Conservation (phyloP, 148 eudicot genomes). For the Fagopyrum homotropicum region DNA sequence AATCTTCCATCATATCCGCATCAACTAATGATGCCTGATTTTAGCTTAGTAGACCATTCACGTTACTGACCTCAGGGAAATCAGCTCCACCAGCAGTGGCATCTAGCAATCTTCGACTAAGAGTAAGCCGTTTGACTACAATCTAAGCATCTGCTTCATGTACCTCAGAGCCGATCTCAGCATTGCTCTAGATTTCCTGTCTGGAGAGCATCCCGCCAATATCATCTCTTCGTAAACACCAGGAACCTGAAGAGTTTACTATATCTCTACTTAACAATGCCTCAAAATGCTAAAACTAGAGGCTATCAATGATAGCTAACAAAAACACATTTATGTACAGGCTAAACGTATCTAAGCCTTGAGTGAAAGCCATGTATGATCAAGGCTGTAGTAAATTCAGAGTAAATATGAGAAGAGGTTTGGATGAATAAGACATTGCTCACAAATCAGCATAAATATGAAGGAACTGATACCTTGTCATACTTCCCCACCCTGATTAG, state of each 20-base stretch:
- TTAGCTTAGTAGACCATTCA: not conserved
- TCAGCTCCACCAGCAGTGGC: not conserved
- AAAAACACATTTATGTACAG: not conserved
- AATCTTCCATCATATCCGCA: no score
- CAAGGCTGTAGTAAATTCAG: no score
- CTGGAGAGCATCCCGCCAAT: slow-evolving; percentile 76
- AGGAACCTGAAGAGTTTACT: slow-evolving; percentile 61
- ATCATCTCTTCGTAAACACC: slow-evolving; percentile 92
- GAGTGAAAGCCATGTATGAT: no score
- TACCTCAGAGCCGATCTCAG: slow-evolving; percentile 83
- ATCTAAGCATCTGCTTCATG: slow-evolving; percentile 63
- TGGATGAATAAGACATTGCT: no score
- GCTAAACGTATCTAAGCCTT: not conserved
- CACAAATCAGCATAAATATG: not conserved
- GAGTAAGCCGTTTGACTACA: slow-evolving; percentile 20
- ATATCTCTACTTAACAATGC: not conserved
- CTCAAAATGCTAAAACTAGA: not conserved
- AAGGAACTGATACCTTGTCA: slow-evolving; percentile 44
- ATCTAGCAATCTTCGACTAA: not conserved
- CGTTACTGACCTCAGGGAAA: not conserved
- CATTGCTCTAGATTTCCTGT: slow-evolving; percentile 88
- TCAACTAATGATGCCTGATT: not conserved
- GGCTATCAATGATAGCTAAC: not conserved
- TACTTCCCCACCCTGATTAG: slow-evolving; percentile 80
- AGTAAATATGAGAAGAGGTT: no score